Base-by-base conservation (phyloP, 495 filamentous ascomycete species). In the Aeminium ludgeri region DNA sequence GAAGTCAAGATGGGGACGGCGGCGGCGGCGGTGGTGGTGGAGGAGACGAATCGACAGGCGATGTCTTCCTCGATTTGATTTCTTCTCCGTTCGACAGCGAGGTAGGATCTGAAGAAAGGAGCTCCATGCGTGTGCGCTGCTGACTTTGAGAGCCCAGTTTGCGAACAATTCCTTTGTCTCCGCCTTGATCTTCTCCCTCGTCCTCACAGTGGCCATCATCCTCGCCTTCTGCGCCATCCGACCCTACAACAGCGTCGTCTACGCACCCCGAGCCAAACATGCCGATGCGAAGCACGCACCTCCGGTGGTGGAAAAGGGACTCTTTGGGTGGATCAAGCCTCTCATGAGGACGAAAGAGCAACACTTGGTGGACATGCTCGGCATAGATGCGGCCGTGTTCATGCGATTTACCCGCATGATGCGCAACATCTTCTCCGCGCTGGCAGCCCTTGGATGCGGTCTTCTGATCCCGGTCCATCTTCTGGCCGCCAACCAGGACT, bases 251-350 rank as follows among this genome's bases (percentile, higher is more conserved):
- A 76, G 72, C 31, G 66, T 84, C 49, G 85, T 96, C 31, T 97
- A 97, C 59, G 86, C 91, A 3, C 89, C 89, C 29, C 91, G 93
- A 52, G 67, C 91, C 46, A 91, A 89, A 52, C 78, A 93, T 67
- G 83, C 82, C 48, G 85, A 97, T 56, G 73, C 80, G 45, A 87
- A 83, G 64, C 86, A 93, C 65, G 68, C 81, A 17, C 89, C 89
- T n/a, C 89, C 89, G n/a, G 73, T 74, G 15, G 70, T 95, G 46
- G 83, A 80, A 29, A 91, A 78, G 53, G 82, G 86, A 13, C 55
- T 86, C 27, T 81, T 93, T 51, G 74, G 83, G 30, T 97, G 89
- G 89, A 51, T 87, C 20, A 62, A 62, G 31, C 86, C 91, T 0
- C 65, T 97, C 36, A 65, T 82, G 55, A 67, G 62, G 32, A 83